phyloP scores from a whole-genome alignment of 352 stramenopile species.

The Phytophthora ohioensis region DNA sequence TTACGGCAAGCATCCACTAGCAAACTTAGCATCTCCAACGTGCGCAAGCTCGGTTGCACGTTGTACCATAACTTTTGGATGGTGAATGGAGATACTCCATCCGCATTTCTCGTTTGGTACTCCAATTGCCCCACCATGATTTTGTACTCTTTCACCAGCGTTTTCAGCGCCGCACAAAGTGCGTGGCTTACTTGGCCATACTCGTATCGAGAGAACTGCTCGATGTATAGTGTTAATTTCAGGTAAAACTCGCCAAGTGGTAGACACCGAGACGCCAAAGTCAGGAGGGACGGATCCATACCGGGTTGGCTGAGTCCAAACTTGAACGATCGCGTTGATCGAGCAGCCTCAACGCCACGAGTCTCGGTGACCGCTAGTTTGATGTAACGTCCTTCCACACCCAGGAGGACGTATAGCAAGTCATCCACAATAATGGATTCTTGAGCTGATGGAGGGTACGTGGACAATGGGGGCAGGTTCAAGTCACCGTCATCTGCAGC shows the following conservation, averaged over 20 bases:
- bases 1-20: conserved; percentile 78
- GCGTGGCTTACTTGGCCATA: conserved; percentile 95
- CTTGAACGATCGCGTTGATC: conserved; percentile 52
- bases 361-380: conserved; percentile 68
- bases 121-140: conserved; percentile 94
- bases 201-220: conserved; percentile 89
- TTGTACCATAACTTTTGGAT: conserved; percentile 95
- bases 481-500: conserved; percentile 48
- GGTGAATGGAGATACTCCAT: conserved; percentile 55
- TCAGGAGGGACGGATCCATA: conserved; percentile 86
- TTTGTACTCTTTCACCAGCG: conserved; percentile 94
- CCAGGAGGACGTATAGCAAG: conserved; percentile 82
- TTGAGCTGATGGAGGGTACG: conserved; percentile 78
- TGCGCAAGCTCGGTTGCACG: conserved; percentile 91
- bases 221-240: conserved; percentile 78
- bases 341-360: conserved; percentile 37
- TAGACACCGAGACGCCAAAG: conserved; percentile 74
- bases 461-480: conserved; percentile 73
- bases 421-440: conserved; percentile 88
- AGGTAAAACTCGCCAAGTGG: conserved; percentile 83
- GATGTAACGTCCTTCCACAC: conserved; percentile 86
- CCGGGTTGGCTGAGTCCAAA: conserved; percentile 77
- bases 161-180: conserved; percentile 93
- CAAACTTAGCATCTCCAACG: conserved; percentile 92
- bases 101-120: conserved; percentile 60